Evolutionary conservation across 805 yeast genomes (phyloP).

Genomic region (Candida orba): DNA sequence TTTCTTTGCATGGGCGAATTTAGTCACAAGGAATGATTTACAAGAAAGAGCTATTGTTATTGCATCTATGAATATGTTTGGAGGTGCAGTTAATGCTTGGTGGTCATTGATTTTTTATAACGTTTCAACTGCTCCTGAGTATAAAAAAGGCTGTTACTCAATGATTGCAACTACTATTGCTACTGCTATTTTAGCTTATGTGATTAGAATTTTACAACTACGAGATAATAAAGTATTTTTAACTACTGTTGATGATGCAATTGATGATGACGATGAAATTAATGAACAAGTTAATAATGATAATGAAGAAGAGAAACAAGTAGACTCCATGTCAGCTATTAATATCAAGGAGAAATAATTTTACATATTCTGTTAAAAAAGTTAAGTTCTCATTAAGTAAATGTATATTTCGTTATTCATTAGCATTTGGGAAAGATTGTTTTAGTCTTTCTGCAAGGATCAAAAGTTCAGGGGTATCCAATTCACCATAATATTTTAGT

Average conservation of each 20-base stretch:
- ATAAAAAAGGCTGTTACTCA: slow-evolving; percentile 47
- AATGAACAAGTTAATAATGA: background rate
- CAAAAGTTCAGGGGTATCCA: slow-evolving; percentile 40
- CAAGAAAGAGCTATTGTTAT: slow-evolving; percentile 59
- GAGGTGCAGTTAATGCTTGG: slow-evolving; percentile 59
- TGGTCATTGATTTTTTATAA: slow-evolving; percentile 49
- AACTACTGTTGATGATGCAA: slow-evolving; percentile 1
- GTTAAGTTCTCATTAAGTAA: background rate
- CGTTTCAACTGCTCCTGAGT: slow-evolving; percentile 45
- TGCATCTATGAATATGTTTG: slow-evolving; percentile 61
- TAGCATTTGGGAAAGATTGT: slow-evolving; percentile 18
- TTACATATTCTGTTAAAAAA: background rate
- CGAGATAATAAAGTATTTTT: slow-evolving; percentile 23
- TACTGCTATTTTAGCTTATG: slow-evolving; percentile 33
- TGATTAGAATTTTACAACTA: slow-evolving; percentile 37
- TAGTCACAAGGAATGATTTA: slow-evolving; percentile 48
- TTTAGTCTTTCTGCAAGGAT: slow-evolving; percentile 38
- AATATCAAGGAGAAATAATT: background rate
- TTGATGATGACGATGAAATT: background rate
- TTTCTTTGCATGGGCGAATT: slow-evolving; percentile 58
- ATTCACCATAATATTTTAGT: slow-evolving; percentile 40
- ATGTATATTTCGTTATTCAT: background rate
- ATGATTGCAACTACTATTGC: slow-evolving; percentile 45
- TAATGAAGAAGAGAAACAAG: no score
- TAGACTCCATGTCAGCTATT: no score